phyloP scores from a whole-genome alignment of 2,329 filamentous ascomycete species.

The Verticillium nubilum region DNA sequence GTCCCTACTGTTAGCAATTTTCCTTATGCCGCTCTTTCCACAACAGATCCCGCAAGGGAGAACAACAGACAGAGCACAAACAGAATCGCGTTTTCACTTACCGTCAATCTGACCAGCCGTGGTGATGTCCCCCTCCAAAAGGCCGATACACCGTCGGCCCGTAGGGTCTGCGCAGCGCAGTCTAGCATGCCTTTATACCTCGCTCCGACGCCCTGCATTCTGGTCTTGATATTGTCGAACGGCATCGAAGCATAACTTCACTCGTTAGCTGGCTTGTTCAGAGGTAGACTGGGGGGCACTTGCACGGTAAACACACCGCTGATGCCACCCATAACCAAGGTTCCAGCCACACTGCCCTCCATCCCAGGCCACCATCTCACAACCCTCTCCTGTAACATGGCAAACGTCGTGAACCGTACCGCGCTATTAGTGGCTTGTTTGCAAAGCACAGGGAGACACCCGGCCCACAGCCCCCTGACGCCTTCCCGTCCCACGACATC shows the following conservation, averaged over 20 bases:
- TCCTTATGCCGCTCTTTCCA: background rate
- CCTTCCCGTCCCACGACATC: slow-evolving; percentile 1
- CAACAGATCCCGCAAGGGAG: background rate
- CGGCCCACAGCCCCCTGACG: slow-evolving; percentile 2
- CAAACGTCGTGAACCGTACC: slow-evolving; percentile 6
- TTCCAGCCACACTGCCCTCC: background rate
- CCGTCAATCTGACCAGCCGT: slow-evolving; percentile 3
- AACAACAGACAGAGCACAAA: background rate
- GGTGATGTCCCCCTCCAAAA: slow-evolving; percentile 7
- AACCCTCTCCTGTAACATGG: slow-evolving; percentile 2
- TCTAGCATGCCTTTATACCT: slow-evolving; percentile 5
- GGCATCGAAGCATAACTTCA: slow-evolving; percentile 3
- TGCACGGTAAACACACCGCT: slow-evolving; percentile 6
- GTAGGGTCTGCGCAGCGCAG: slow-evolving; percentile 2
- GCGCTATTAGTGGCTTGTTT: slow-evolving; percentile 5
- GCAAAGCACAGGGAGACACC: slow-evolving; percentile 1
- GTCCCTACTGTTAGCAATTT: background rate
- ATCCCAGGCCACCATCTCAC: slow-evolving; percentile 1
- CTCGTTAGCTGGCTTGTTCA: background rate
- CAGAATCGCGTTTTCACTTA: background rate
- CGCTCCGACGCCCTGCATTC: slow-evolving; percentile 3
- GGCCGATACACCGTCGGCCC: slow-evolving; percentile 1
- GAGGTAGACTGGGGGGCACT: background rate
- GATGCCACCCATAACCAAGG: slow-evolving; percentile 1
- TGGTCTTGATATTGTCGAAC: slow-evolving; percentile 7